These are phyloP conservation scores for Carpinus viminea DNA, from an alignment of 306 rosid species.

Conservation along the genomic window DNA sequence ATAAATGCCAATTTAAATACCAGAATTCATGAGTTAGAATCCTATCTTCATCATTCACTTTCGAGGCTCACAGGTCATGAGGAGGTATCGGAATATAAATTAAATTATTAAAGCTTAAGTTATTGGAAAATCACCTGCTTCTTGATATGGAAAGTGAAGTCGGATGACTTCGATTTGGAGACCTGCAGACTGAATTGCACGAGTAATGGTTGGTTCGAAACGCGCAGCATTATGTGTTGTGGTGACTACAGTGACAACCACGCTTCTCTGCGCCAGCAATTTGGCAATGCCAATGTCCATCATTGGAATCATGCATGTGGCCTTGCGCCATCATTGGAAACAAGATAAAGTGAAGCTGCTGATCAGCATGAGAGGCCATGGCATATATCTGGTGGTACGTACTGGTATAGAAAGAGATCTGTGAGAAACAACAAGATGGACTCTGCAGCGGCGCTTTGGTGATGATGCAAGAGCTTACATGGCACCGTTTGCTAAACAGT, in stretches of 20 bases:
- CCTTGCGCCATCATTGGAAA: slow-evolving; percentile 46
- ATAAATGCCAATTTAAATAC: no score
- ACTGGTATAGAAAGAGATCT: no score
- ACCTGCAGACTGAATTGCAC: slow-evolving; percentile 21
- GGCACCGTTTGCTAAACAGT: no score
- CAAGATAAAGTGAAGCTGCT: slow-evolving; percentile 28
- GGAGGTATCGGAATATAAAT: no score
- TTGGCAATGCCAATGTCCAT: slow-evolving; percentile 39
- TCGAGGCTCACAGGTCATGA: no score
- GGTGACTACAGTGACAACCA: slow-evolving; percentile 31
- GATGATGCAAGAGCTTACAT: neutral
- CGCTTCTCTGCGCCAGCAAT: slow-evolving; percentile 29
- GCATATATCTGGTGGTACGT: no score
- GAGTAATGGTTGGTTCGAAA: slow-evolving; percentile 15
- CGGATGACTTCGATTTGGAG: slow-evolving; percentile 8
- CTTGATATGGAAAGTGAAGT: slow-evolving; percentile 29
- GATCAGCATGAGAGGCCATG: neutral
- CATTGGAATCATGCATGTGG: slow-evolving; percentile 50
- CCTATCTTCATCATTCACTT: no score
- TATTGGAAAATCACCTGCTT: neutral
- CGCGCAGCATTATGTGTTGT: slow-evolving; percentile 37
- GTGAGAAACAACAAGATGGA: neutral
- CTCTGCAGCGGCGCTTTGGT: neutral
- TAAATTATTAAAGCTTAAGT: no score
- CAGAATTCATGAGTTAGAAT: no score